A percentile compares a stretch with the other conserved stretches of the same genome.
These are phyloP conservation scores for Septoria linicola DNA, from an alignment of 2,329 filamentous ascomycete species.

Conservation along the genomic window DNA sequence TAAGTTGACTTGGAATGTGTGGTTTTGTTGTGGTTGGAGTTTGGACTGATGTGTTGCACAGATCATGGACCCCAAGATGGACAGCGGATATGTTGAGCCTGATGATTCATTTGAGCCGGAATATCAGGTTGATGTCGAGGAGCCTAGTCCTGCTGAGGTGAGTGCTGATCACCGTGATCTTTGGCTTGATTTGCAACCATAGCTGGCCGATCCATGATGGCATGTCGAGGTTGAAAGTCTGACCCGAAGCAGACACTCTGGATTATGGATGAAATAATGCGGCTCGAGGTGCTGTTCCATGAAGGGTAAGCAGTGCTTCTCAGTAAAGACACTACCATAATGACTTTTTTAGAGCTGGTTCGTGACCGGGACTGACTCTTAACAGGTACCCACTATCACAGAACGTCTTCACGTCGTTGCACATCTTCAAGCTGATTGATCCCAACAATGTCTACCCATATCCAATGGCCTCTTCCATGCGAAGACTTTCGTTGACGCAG, in stretches of 20 bases:
- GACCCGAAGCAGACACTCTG: constrained; percentile 68
- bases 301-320: constrained; percentile 59
- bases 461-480: constrained; percentile 10
- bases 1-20: constrained; percentile 27
- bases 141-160: constrained; percentile 41
- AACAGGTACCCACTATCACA: constrained; percentile 77
- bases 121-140: constrained; percentile 29
- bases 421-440: constrained; percentile 79
- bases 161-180: too few species aligned
- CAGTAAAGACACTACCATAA: background rate
- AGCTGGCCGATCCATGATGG: too few species aligned
- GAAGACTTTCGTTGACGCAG: constrained; percentile 36
- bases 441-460: constrained; percentile 49
- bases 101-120: constrained; percentile 80
- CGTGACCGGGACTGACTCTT: too few species aligned
- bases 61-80: constrained; percentile 99
- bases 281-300: constrained; percentile 96
- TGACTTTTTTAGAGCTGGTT: too few species aligned
- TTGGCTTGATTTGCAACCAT: background rate
- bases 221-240: too few species aligned
- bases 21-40: background rate
- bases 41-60: constrained; percentile 42
- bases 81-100: constrained; percentile 78
- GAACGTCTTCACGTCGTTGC: constrained; percentile 87
- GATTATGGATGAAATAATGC: constrained; percentile 90